These are phyloP conservation scores for Tolypocladium nubicola DNA, from an alignment of 2,329 filamentous ascomycete species.

Conservation along the genomic window DNA sequence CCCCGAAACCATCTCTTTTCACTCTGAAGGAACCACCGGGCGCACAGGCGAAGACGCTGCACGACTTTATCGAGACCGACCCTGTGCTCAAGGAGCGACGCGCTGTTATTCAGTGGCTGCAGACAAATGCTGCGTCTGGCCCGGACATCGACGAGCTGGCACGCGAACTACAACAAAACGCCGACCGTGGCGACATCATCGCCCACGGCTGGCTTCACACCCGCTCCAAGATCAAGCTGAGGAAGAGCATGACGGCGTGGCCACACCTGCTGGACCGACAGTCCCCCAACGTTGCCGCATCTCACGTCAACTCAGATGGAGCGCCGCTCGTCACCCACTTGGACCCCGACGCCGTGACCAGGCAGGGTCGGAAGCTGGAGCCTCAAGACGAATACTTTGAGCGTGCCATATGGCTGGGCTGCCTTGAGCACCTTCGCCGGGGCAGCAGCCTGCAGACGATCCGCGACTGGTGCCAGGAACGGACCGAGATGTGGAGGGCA, in stretches of 20 bases:
- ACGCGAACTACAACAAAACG: slow-evolving; percentile 62
- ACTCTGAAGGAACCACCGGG: slow-evolving; percentile 15
- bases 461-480: slow-evolving; percentile 74
- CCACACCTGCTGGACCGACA: slow-evolving; percentile 54
- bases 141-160: slow-evolving; percentile 68
- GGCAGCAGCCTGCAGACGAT: slow-evolving; percentile 68
- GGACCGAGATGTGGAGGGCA: slow-evolving; percentile 82
- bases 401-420: slow-evolving; percentile 83
- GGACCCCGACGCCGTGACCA: slow-evolving; percentile 79
- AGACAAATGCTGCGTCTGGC: slow-evolving; percentile 60
- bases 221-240: slow-evolving; percentile 76
- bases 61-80: slow-evolving; percentile 65
- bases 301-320: slow-evolving; percentile 46
- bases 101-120: slow-evolving; percentile 76
- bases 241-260: slow-evolving; percentile 68
- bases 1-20: slow-evolving; percentile 13
- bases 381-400: slow-evolving; percentile 82
- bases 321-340: slow-evolving; percentile 72
- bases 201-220: slow-evolving; percentile 90
- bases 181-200: slow-evolving; percentile 72
- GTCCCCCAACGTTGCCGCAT: slow-evolving; percentile 43
- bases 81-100: slow-evolving; percentile 66
- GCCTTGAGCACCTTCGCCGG: slow-evolving; percentile 82
- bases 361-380: slow-evolving; percentile 68
- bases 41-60: slow-evolving; percentile 33